These are phyloP conservation scores for Epichloe sibirici DNA, from an alignment of 2,329 filamentous ascomycete species.

Conservation along the genomic window DNA sequence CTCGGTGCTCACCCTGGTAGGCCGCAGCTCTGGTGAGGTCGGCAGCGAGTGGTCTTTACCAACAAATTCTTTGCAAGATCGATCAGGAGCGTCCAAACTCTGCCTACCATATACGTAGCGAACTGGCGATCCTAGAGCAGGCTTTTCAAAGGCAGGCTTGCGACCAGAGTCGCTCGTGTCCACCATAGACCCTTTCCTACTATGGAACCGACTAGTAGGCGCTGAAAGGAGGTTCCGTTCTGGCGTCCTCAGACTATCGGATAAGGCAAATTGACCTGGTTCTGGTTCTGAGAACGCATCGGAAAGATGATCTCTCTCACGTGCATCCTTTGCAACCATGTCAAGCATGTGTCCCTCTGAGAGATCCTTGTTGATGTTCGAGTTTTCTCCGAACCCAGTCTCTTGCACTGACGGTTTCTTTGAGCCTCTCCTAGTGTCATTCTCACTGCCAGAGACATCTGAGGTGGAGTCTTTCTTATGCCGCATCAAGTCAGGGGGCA, in stretches of 20 bases:
- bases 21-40: constrained; percentile 39
- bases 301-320: constrained; percentile 25
- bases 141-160: constrained; percentile 13
- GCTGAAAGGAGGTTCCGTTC: constrained; percentile 18
- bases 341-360: constrained; percentile 51
- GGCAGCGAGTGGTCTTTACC: constrained; percentile 35
- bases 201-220: constrained; percentile 19
- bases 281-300: constrained; percentile 18
- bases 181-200: constrained; percentile 24
- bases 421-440: constrained; percentile 25
- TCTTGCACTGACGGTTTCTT: constrained; percentile 19
- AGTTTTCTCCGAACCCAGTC: constrained; percentile 30
- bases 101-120: constrained; percentile 21
- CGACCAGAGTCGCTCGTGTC: constrained; percentile 30
- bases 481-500: constrained; percentile 38
- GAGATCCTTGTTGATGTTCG: constrained; percentile 36
- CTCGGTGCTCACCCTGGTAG: constrained; percentile 34
- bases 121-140: constrained; percentile 12
- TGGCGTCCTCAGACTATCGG: constrained; percentile 17
- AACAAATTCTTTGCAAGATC: constrained; percentile 24
- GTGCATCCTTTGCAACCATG: constrained; percentile 43
- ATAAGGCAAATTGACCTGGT: constrained; percentile 18
- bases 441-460: constrained; percentile 48
- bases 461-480: constrained; percentile 41
- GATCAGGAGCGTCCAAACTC: constrained; percentile 35